Evolutionary conservation across 257 asterid species (phyloP), one percentile per base, ranked within the genome.

Genomic region (Solanum sitiens): DNA sequence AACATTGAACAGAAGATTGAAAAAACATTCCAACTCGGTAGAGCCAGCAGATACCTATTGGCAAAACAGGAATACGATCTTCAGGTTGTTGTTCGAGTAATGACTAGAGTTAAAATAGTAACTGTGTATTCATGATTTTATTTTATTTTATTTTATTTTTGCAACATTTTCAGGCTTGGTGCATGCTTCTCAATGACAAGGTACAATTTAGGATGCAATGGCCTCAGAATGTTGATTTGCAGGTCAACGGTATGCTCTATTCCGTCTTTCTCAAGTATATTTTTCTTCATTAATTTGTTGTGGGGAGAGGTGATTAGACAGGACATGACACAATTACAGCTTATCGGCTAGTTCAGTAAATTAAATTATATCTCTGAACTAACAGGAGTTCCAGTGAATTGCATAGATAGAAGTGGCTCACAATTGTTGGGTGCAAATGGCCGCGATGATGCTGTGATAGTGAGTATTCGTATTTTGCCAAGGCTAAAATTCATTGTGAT

Each of bases 201-300:
- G 98, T 95, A 89, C 90, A 91, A 23, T 95, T 95, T 90, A 93
- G 98, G 94, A 95, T 96, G 98, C 98, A 95, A 89, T 97, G 98
- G 98, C 98, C 97, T 84, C 98, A 92, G 53, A 87, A 94, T 91
- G 96, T 96, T 13, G 96, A 94, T 88, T 93, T 97, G 83, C 98
- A 95, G 92, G 90, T 97, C 90, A 97, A 96, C 88, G 98, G 99
- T 96, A 95, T 88, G 91, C 63, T 30, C 83, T 45, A 33, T 56
- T n/a, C 59, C 14, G 3, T 74, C 89, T 80, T 84, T 86, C 65
- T 87, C 65, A 18, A 45, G 27, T 83, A 82, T 15, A 30, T 33
- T 21, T n/a, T 79, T 50, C 32, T 61, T 13, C 20, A 25, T 30
- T 67, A 25, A 25, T 67, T 67, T 67, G 1, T 67, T 67, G 5